Base-by-base conservation (phyloP, 2,329 filamentous ascomycete genomes). In the Sclerotinia glacialis region DNA sequence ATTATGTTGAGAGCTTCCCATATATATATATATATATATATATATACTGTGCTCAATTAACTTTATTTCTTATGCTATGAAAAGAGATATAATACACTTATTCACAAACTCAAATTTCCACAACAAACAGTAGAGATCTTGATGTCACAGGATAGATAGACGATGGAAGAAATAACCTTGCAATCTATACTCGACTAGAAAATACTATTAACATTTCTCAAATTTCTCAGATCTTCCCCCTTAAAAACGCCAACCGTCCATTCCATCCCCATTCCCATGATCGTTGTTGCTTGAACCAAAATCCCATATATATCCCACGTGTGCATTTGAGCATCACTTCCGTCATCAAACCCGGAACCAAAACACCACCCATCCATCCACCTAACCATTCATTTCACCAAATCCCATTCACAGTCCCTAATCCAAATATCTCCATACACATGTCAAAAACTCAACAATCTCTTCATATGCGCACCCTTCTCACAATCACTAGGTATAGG, bases 401-500 rank as follows among this genome's bases (percentile, higher is more conserved):
- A 23, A 11, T 26, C 44, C 28, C 58, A 49, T 5, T 31, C 58
- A 47, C 14, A 37, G 11, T 5, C 28, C 26, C 44, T 7, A 37
- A 21, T 16, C 28, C 44, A 6, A 37, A 49, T 6, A 11, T 18
- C 14, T 18, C 14, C 34, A 34, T n/a, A 0, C 9, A n/a, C 37
- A 31, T n/a, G 12, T 12, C 21, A 71, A 52, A 73, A 71, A 31
- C 69, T 71, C 61, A 76, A 67, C 44, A 76, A 40, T 23, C 65
- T 69, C 62, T 70, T 74, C 67, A 76, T 53, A 68, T 76, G 74
- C 26, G 42, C 67, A 3, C 74, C 74, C 52, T 73, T 75, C 44
- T 73, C 73, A 54, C 74, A 75, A 66, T 75, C 72, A 68, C 74
- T 71, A 16, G 69, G 69, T 26, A 76, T 71, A 2, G 69, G 58